Percentiles rank a stretch among this genome's conserved stretches.
phyloP scores from a whole-genome alignment of 2,329 filamentous ascomycete species.

The Talaromyces pinophilus region DNA sequence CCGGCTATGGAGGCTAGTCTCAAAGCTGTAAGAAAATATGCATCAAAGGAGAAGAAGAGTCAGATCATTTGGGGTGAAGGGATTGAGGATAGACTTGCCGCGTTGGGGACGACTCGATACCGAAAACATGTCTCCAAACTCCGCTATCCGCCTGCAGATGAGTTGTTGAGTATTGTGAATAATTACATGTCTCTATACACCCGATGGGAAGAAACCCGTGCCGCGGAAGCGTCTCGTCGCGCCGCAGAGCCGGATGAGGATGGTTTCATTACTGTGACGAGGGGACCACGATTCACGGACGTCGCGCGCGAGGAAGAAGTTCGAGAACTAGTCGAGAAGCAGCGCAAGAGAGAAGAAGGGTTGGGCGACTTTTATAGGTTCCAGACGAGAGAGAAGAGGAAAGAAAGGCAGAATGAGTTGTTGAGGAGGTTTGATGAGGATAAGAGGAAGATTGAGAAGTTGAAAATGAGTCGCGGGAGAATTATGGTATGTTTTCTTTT shows the following conservation, averaged over 20 bases:
- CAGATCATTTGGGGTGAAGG: conserved; percentile 64
- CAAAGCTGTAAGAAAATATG: conserved; percentile 68
- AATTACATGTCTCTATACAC: conserved; percentile 81
- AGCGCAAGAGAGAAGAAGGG: conserved; percentile 65
- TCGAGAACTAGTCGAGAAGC: conserved; percentile 58
- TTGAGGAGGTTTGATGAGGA: conserved; percentile 75
- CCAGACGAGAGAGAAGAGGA: conserved; percentile 76
- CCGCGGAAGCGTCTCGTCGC: conserved; percentile 61
- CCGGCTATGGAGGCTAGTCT: conserved; percentile 74
- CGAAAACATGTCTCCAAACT: conserved; percentile 67
- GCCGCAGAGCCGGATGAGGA: conserved; percentile 87
- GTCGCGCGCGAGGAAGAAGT: conserved; percentile 73
- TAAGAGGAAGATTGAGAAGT: conserved; percentile 67
- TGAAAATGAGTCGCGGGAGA: conserved; percentile 67
- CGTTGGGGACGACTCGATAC: conserved; percentile 56
- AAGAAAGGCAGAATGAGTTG: conserved; percentile 70
- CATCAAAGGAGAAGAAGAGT: conserved; percentile 43
- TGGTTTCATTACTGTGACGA: conserved; percentile 88
- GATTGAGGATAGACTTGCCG: conserved; percentile 57
- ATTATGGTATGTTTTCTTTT: conserved; percentile 49
- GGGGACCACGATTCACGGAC: conserved; percentile 70
- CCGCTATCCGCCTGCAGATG: conserved; percentile 66
- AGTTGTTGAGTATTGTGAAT: conserved; percentile 74
- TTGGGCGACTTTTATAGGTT: conserved; percentile 79
- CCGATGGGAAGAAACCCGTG: conserved; percentile 66